Base-by-base conservation (phyloP, 352 stramenopile species). In the Phytophthora cryptogea region DNA sequence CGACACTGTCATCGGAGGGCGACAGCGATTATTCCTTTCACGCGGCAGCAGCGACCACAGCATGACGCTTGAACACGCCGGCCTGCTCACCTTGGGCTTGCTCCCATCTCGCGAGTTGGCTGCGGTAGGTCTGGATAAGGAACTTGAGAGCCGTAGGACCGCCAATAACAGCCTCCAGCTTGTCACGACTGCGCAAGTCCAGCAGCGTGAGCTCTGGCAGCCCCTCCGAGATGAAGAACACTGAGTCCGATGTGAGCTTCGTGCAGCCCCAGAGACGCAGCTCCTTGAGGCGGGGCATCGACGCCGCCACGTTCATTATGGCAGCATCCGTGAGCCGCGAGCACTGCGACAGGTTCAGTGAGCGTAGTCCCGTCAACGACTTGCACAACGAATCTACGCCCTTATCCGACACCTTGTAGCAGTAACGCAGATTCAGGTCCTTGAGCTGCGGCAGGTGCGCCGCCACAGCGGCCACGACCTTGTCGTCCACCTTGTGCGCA, bases 271-370 rank as follows among this genome's bases (percentile, higher is more conserved):
- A 95, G 32, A 95, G 78, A 54, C 82, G 81, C 54, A 95, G 41
- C 53, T 94, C 80, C 51, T 85, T 80, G 20, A 95, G 70, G 23
- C 56, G 58, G 23, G 54, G 61, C 47, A 95, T 80, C 14, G 70
- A 67, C 43, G 60, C 50, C 7, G 88, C 80, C 42, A 95, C 82
- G 17, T 71, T 69, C 48, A 68, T 59, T 16, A 95, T 90, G 1
- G 79, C 71, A 14, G 63, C 73, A 57, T 95, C 86, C 23, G 81
- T 94, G 43, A 95, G 77, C 40, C 86, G 84, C 43, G 70, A 73
- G 46, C 86, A 95, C 55, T 95, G 86, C 30, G 86, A 95, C 23
- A 95, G 55, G 43, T 95, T 91, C 37, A 95, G 60, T n/a, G 68
- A 78, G 31, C 78, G 64, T 40, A 95, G 69, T 3, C 62, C 45